A percentile compares a stretch with the other conserved stretches of the same genome.
Conservation (phyloP, 441 rosid species). For the Adansonia grandidieri region DNA sequence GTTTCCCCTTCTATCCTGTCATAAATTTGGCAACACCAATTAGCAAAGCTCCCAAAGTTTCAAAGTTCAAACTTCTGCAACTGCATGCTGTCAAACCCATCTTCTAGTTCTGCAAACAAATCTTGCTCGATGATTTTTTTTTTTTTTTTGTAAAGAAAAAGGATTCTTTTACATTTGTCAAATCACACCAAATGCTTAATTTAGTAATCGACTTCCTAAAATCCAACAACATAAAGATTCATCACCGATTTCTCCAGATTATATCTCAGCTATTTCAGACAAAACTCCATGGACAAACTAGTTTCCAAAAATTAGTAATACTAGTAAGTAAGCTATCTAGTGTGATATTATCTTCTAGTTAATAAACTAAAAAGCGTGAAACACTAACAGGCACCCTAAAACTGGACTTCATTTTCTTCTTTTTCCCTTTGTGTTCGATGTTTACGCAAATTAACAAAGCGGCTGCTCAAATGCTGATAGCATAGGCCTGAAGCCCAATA, state of each 20-base stretch:
- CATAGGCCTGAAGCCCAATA: not conserved
- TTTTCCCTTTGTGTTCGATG: not conserved
- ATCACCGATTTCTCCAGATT: not conserved
- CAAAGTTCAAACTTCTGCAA: not conserved
- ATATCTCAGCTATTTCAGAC: not conserved
- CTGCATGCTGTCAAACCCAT: conserved; percentile 7
- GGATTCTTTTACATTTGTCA: conserved; percentile 10
- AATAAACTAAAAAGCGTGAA: not conserved
- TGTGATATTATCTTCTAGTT: not conserved
- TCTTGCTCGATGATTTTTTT: conserved; percentile 10
- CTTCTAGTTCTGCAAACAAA: not conserved
- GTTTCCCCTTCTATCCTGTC: not conserved
- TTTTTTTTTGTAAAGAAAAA: too few species aligned
- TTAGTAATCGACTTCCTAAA: not conserved
- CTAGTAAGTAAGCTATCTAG: not conserved
- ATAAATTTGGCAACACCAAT: not conserved
- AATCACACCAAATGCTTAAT: not conserved
- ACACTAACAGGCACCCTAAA: not conserved
- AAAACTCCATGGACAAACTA: not conserved
- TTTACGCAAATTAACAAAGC: not conserved
- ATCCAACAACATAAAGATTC: conserved; percentile 1
- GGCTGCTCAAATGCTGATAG: not conserved
- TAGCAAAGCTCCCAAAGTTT: not conserved
- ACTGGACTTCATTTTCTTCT: not conserved
- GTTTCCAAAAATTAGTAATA: not conserved